Percentiles rank a stretch among this genome's conserved stretches.
Conservation (phyloP, 2,329 filamentous ascomycete species). For the Myriosclerotinia duriaeana region DNA sequence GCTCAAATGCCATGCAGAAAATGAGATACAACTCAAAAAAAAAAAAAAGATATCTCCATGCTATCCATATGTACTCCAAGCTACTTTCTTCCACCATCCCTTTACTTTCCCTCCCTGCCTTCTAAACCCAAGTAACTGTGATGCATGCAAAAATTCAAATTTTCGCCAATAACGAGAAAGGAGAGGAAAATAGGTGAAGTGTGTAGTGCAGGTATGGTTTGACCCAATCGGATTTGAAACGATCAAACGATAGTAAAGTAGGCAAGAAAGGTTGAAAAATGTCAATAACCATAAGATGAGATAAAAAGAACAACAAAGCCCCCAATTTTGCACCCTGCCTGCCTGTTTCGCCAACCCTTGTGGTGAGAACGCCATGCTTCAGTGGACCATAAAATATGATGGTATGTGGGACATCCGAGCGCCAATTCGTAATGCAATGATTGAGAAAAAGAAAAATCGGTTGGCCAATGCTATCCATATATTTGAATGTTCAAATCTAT, state of each 20-base stretch:
- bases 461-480: neutral
- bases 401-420: slow-evolving; percentile 9
- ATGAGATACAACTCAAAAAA: neutral
- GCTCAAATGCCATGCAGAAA: neutral
- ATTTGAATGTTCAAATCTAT: no score
- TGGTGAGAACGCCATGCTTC: slow-evolving; percentile 16
- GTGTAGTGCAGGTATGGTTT: neutral
- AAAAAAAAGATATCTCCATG: neutral
- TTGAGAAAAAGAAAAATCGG: neutral
- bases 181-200: neutral
- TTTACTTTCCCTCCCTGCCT: neutral
- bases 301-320: neutral
- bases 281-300: neutral
- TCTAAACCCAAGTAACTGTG: neutral
- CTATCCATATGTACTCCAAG: neutral
- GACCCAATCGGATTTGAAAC: neutral
- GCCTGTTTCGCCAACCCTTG: neutral
- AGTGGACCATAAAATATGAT: slow-evolving; percentile 3
- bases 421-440: slow-evolving; percentile 11
- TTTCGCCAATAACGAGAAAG: neutral
- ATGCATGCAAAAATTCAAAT: neutral
- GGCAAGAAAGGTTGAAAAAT: neutral
- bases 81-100: neutral
- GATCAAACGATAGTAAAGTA: neutral
- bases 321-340: slow-evolving; percentile 7